Evolutionary conservation across 768 basidiomycete genomes (phyloP).

Genomic region (Paxillus rubicundulus): DNA sequence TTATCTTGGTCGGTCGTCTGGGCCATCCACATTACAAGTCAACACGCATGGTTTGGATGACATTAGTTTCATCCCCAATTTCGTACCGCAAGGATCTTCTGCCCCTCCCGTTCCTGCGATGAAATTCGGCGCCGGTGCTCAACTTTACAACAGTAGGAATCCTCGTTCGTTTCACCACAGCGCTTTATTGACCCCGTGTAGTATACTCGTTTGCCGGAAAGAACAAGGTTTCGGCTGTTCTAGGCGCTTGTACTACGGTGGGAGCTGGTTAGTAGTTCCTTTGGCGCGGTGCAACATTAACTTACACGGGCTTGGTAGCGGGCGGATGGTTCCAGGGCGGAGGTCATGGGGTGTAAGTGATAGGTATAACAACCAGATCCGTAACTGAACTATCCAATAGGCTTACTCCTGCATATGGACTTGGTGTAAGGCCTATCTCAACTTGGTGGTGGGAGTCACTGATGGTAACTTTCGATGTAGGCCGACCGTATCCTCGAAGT

Average conservation of each 20-base stretch:
- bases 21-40: conserved; percentile 24
- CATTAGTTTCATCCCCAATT: conserved; percentile 14
- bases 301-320: conserved; percentile 18
- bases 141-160: conserved; percentile 12
- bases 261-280: conserved; percentile 12
- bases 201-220: conserved; percentile 17
- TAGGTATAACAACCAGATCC: background rate
- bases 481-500: conserved; percentile 48
- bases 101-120: conserved; percentile 14
- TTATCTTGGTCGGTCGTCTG: conserved; percentile 20
- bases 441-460: background rate
- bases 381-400: conserved; percentile 1
- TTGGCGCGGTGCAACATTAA: background rate
- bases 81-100: conserved; percentile 18
- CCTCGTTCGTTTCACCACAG: background rate
- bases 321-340: conserved; percentile 53
- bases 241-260: conserved; percentile 21
- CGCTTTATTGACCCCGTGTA: background rate
- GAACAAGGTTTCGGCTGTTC: conserved; percentile 14
- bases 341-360: conserved; percentile 38
- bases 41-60: conserved; percentile 15
- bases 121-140: conserved; percentile 18
- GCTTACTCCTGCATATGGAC: conserved; percentile 40
- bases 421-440: conserved; percentile 30
- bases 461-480: conserved; percentile 22